Conservation (phyloP, 179 eudicot genomes). For the Actinidia polygama region DNA sequence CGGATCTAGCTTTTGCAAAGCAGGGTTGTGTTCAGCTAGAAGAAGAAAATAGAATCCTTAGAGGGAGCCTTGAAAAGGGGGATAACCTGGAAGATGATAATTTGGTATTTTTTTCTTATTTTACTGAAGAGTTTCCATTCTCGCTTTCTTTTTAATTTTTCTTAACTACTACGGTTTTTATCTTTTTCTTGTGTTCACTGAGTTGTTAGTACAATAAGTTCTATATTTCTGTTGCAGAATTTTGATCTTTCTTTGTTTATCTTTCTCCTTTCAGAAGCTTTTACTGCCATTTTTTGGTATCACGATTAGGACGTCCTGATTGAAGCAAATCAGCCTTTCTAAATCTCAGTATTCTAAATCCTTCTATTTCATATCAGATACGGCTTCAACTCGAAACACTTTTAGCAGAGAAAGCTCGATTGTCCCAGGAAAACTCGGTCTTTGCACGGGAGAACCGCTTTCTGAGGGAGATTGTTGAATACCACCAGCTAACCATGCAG, state of each 20-base stretch:
- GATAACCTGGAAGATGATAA: conserved; percentile 86
- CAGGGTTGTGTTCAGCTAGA: conserved; percentile 94
- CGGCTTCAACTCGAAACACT: conserved; percentile 93
- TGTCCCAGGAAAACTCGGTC: conserved; percentile 87
- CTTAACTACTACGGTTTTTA: neutral
- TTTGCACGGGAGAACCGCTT: conserved; percentile 88
- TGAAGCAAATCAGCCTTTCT: neutral
- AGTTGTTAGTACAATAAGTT: neutral
- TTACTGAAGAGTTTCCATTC: neutral
- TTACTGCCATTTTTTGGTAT: neutral
- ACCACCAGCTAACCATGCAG: conserved; percentile 94
- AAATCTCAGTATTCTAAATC: conserved; percentile 9
- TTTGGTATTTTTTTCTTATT: conserved; percentile 49
- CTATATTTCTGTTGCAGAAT: conserved; percentile 1
- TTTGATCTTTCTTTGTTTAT: neutral
- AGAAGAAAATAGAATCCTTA: conserved; percentile 77
- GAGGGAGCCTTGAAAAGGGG: conserved; percentile 77
- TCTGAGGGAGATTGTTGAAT: conserved; percentile 87
- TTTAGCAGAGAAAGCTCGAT: conserved; percentile 85
- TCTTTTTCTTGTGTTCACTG: neutral
- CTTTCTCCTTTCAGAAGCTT: neutral
- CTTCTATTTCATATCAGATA: conserved; percentile 48
- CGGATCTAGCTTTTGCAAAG: conserved; percentile 94
- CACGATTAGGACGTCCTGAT: neutral
- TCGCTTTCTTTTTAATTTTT: neutral